Evolutionary conservation across 176 grass and related monocot species (phyloP), one percentile per base, ranked within the genome.

Genomic region (Hsuehochloa calcarea): DNA sequence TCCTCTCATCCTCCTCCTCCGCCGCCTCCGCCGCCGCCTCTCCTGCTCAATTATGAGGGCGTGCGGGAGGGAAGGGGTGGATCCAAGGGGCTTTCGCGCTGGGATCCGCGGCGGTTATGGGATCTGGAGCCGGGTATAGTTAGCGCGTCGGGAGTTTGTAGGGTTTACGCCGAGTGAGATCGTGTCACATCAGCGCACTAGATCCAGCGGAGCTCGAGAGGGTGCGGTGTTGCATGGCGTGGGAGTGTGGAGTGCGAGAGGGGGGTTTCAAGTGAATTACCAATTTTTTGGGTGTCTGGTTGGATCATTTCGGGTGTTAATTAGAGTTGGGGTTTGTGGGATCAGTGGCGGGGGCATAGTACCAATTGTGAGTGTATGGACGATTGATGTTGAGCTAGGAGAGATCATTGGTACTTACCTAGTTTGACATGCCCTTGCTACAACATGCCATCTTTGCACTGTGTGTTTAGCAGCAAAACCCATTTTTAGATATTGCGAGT

Each of bases 61-160:
- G 20, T 23, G 56, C 10, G 22, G 22, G 22, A 9, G 20, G 22
- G 52, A 20, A 7, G 20, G 19, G 10, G 56, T 8, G 49, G 6
- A 10, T 5, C 14, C 55, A 10, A 23, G 22, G 22, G 44, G 44
- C 44, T 46, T 46, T 13, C 44, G 2, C 22, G 59, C 23, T 29
- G 11, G 84, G 89, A 86, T 90, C 88, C 74, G 14, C 20, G 16
- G 11, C 6, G 69, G 17, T 2, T 9, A 3, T 23, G 62, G 58
- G 81, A 89, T 89, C 83, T 47, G 78, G 70, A 12, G 63, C 62
- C 16, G 8, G 65, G 26, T 31, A 6, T 64, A 34, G 8, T 4
- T 29, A 5, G 23, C n/a, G 6, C 0, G 39, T 4, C 2, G 0
- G 40, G 13, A 58, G 25, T 58, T 65, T 60, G 29, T 65, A 41